Evolutionary conservation across 768 basidiomycete genomes (phyloP), one percentile per base, ranked within the genome.

Genomic region (Russula lepida): DNA sequence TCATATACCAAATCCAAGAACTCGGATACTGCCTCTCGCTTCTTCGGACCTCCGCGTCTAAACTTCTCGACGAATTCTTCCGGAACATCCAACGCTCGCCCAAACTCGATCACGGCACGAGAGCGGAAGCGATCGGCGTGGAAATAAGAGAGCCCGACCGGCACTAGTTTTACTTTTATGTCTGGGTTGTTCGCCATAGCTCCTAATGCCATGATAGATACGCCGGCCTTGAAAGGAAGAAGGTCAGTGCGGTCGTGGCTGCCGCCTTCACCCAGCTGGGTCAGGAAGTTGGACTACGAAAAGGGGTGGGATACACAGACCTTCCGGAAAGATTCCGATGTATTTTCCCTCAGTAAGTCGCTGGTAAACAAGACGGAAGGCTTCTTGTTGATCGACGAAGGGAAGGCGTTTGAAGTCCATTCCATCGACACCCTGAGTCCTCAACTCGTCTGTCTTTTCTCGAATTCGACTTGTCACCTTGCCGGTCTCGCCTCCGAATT

Each of bases 281-380:
- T 57, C 64, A 30, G 43, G 52, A 28, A 48, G 30, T 35, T 39
- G 32, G 32, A 52, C 44, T n/a, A 39, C n/a, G 44, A 48, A 37
- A 35, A 30, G 27, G 23, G 12, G 7, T 25, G 8, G 19, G 17
- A 39, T 48, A 46, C 11, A 61, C 74, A 59, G 66, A 92, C 95
- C 95, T 86, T 98, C 97, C 41, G 97, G 97, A 70, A 98, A 98
- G 65, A 99, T 98, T 49, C 97, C 95, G 63, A 99, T 95, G 65
- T 86, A 85, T 15, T 92, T 92, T 9, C 92, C 92, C 59, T 88
- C 83, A 59, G 84, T 89, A 58, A 98, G 75, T 58, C 84, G 82
- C 69, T 92, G 80, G 72, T 97, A 99, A 5, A 98, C 97, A 61
- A 91, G 80, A 19, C 86, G 84, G 73, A 98, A 99, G 86, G 97